Conservation (phyloP, 129 eudicot genomes). For the Mikania micrantha region DNA sequence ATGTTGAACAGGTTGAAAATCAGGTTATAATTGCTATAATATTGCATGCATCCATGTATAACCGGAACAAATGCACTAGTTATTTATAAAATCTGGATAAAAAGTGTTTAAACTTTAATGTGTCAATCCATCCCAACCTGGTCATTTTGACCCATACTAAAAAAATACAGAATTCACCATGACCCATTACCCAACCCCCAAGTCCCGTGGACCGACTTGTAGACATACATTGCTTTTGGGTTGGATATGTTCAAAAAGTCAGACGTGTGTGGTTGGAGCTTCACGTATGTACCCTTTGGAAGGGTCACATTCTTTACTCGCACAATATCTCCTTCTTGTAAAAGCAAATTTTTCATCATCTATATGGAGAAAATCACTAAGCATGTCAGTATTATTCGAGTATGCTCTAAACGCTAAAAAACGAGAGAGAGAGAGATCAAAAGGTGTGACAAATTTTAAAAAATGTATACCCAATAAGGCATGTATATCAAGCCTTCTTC, state of each 20-base stretch:
- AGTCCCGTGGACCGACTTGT: background rate
- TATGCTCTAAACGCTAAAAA: background rate
- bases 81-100: too few species aligned
- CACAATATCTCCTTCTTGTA: slow-evolving; percentile 88
- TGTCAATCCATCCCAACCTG: too few species aligned
- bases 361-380: background rate
- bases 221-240: slow-evolving; percentile 62
- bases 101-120: too few species aligned
- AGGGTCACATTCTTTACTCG: slow-evolving; percentile 76
- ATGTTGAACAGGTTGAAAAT: too few species aligned
- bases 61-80: too few species aligned
- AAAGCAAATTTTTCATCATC: slow-evolving; percentile 91
- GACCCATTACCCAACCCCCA: too few species aligned
- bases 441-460: too few species aligned
- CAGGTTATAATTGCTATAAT: too few species aligned
- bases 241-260: slow-evolving; percentile 90
- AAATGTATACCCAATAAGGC: slow-evolving; percentile 80
- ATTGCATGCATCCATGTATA: too few species aligned
- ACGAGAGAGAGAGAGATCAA: background rate
- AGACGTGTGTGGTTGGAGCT: slow-evolving; percentile 81
- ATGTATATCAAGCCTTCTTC: slow-evolving; percentile 90
- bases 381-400: background rate
- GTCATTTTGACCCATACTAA: too few species aligned
- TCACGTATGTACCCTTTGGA: slow-evolving; percentile 89
- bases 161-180: too few species aligned